Percentiles rank a stretch among this genome's conserved stretches.
phyloP scores from a whole-genome alignment of 208 protist genomes.

The Trichomonas tenax region DNA sequence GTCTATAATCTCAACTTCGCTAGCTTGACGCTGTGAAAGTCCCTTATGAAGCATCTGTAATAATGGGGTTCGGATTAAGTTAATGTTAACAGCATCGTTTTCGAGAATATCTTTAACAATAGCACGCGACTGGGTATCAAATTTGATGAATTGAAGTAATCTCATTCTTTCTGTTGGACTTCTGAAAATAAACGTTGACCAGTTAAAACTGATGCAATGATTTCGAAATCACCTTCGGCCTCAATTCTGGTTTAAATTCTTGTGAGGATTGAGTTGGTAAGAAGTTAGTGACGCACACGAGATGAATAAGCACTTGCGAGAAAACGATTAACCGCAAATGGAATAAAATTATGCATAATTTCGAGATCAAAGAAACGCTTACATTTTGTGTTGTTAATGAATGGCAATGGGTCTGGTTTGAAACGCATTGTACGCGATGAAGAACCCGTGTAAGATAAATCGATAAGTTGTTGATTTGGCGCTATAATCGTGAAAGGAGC shows the following conservation, averaged over 20 bases:
- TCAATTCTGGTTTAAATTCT: neutral
- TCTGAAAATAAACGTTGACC: neutral
- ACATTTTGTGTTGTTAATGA: neutral
- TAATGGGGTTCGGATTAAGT: neutral
- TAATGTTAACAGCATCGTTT: neutral
- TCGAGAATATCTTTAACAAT: neutral
- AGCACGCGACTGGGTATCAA: neutral
- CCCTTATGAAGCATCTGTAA: neutral
- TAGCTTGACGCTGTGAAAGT: neutral
- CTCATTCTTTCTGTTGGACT: neutral
- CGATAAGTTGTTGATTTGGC: neutral
- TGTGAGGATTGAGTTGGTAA: neutral
- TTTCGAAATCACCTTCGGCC: neutral
- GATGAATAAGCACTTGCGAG: neutral
- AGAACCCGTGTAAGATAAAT: neutral
- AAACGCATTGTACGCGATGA: neutral
- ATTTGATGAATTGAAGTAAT: neutral
- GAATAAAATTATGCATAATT: neutral
- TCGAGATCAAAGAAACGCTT: neutral
- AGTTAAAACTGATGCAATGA: neutral
- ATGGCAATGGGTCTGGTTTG: neutral
- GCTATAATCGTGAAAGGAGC: neutral
- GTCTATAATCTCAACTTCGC: neutral
- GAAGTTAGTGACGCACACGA: neutral
- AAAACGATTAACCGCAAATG: neutral